Evolutionary conservation across 192 early-diverging fungal species (phyloP).

Genomic region (Geranomyces michiganensis): DNA sequence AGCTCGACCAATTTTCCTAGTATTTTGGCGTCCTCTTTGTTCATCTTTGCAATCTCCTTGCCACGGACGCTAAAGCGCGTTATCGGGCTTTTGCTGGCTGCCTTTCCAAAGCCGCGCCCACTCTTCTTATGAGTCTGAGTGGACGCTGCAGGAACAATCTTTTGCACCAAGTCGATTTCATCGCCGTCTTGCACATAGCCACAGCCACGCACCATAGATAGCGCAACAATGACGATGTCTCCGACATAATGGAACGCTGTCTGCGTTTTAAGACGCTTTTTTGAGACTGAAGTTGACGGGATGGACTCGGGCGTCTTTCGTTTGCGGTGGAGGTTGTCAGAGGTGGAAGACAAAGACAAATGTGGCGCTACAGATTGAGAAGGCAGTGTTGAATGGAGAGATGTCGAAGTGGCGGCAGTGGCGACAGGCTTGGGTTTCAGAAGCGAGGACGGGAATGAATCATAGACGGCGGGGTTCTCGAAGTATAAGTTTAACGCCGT

Average conservation of each 20-base stretch:
- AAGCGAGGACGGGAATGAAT: neutral
- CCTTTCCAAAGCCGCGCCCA: neutral
- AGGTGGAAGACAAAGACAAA: no score
- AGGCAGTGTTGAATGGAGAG: no score
- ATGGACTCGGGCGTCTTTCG: neutral
- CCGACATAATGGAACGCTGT: conserved; percentile 1
- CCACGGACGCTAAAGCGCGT: conserved; percentile 15
- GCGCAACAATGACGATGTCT: conserved; percentile 18
- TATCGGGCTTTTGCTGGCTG: conserved; percentile 5
- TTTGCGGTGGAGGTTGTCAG: neutral
- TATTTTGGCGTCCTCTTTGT: conserved; percentile 12
- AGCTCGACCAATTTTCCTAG: conserved; percentile 27
- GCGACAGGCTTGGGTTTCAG: no score
- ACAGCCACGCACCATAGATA: conserved; percentile 11
- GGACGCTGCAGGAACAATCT: neutral
- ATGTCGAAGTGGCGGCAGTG: no score
- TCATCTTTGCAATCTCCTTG: conserved; percentile 22
- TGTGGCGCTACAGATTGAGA: no score
- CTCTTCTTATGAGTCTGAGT: neutral
- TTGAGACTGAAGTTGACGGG: neutral
- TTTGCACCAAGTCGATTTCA: conserved; percentile 14
- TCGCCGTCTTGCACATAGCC: conserved; percentile 15
- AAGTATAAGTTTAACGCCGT: conserved; percentile 16
- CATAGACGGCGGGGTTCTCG: conserved; percentile 19
- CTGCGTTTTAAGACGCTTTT: neutral